Evolutionary conservation across 805 yeast genomes (phyloP), one percentile per base, ranked within the genome.

Genomic region (Scheffersomyces lignosus): DNA sequence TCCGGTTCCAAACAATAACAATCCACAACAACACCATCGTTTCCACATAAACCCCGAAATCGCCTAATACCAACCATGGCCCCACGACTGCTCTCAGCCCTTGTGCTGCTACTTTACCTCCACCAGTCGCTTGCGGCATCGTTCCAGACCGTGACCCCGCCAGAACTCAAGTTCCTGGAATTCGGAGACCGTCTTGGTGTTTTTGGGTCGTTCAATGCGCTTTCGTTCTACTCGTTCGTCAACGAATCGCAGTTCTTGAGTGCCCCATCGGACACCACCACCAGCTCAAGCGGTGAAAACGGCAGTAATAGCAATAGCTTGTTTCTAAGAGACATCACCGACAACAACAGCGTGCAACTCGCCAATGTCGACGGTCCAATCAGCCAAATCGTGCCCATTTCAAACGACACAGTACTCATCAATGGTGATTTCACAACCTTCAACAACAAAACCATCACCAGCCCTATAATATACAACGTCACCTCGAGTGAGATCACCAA

Each of bases 391-490:
- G 50, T 51, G 33, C 43, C 46, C 12, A 44, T 66, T 25, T 38
- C 60, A 26, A 35, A 48, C 13, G 62, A 59, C 33, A 41, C 63
- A 4, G 49, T 66, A 14, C 49, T 69, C 16, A 40, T 69, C 15
- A 52, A 51, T 25, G 75, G 75, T 3, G 53, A 65, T 43, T 70
- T 66, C 46, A 48, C 66, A 22, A 20, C 45, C n/a, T 45, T 67
- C 41, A 64, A 66, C 37, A 49, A 51, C 37, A 29, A 51, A 12
- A 23, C 44, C 2, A 47, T 53, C 32, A 39, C 29, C 32, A 47
- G 64, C 10, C 75, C 75, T 4, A 51, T 66, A n/a, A 58, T 68
- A 24, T 63, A 49, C 44, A 64, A 66, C 37, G 41, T 58, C 22
- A 41, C 66, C 20, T 49, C 54, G 31, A 49, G 53, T 13, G 45